Base-by-base conservation (phyloP, 805 yeast genomes). In the Barnettozyma pratensis region DNA sequence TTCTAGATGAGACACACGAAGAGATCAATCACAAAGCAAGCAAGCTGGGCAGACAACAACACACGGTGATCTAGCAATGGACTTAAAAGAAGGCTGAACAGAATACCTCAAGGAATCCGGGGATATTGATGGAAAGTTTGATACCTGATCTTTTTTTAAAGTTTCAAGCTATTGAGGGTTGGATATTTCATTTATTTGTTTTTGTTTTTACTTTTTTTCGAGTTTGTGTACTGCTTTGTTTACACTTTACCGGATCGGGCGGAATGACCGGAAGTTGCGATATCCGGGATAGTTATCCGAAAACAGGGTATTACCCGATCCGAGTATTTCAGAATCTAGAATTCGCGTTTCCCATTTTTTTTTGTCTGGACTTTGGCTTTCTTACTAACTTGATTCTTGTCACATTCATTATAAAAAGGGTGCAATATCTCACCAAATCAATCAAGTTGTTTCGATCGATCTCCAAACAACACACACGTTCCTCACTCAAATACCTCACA, bases 121-220 rank as follows among this genome's bases (percentile, higher is more conserved):
- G 19, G 19, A 19, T 19, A 19, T 19, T 19, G 19, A 19, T 3
- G 19, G 19, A 19, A 19, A 19, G 19, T 19, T 19, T 19, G 19
- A 19, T 19, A 3, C 19, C 19, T 19, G 19, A 19, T 19, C 19
- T 19, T 19, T 19, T 19, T 19, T 19, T 19, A 19, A 19, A 19
- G 19, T 19, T 19, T 19, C 19, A 19, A 19, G 19, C 3, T 19
- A 19, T 19, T 19, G 19, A 19, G 19, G 19, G 19, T 19, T 19
- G 19, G 19, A 19, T 19, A 19, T 19, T 19, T 19, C 19, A 19
- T 19, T 19, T 19, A 19, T 19, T 19, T 31, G 8, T 31, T 31
- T 31, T 31, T 32, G 6, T 54, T 50, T 54, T 54, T 44, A 54
- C 48, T 7, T 35, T 49, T 49, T 26, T 11, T 54, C 48, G 32